Evolutionary conservation across 2,329 filamentous ascomycete genomes (phyloP).

Genomic region (Fusarium equiseti): DNA sequence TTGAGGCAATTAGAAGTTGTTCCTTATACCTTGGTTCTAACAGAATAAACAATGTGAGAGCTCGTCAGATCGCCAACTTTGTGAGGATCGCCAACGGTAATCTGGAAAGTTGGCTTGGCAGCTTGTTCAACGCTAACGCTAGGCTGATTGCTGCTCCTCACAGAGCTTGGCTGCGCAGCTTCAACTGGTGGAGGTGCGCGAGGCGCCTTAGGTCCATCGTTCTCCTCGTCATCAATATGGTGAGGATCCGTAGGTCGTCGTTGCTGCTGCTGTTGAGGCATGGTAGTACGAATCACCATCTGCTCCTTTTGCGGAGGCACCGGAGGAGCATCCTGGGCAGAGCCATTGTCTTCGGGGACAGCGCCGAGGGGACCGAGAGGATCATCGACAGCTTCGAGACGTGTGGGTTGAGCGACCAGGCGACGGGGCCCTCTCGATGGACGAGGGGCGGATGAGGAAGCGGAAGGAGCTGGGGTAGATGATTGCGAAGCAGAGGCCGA

Average conservation of each 20-base stretch:
- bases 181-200: constrained; percentile 76
- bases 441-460: constrained; percentile 54
- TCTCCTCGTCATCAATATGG: constrained; percentile 78
- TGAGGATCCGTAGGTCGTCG: constrained; percentile 68
- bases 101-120: constrained; percentile 89
- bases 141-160: constrained; percentile 70
- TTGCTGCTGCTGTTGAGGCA: constrained; percentile 59
- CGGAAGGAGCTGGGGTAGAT: constrained; percentile 44
- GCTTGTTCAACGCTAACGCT: constrained; percentile 94
- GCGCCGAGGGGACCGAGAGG: constrained; percentile 83
- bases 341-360: constrained; percentile 61
- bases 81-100: constrained; percentile 94
- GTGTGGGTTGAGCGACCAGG: constrained; percentile 80
- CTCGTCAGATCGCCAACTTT: constrained; percentile 97
- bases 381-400: constrained; percentile 81
- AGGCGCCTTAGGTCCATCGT: constrained; percentile 64
- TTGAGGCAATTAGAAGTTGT: not conserved
- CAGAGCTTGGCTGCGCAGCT: constrained; percentile 64
- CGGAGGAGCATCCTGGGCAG: constrained; percentile 68
- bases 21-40: constrained; percentile 82
- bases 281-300: constrained; percentile 69
- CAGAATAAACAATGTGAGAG: constrained; percentile 97
- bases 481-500: constrained; percentile 49
- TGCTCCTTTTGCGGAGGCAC: constrained; percentile 77
- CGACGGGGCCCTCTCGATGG: constrained; percentile 67